Evolutionary conservation across 106 monocot genomes (phyloP), one percentile per base, ranked within the genome.

Genomic region (Hemerocallis citrina): DNA sequence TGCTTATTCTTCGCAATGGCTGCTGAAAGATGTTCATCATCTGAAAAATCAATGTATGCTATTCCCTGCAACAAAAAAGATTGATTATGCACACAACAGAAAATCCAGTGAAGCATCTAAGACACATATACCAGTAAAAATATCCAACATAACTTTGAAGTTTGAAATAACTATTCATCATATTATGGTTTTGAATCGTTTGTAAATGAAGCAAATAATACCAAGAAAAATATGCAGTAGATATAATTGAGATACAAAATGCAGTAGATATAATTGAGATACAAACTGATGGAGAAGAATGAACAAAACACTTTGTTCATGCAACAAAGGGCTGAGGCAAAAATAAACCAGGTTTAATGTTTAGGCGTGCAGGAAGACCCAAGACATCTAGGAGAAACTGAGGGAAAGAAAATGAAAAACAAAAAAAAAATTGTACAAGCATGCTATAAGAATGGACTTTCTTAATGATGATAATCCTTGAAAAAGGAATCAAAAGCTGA

Each of bases 1-100:
- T 79, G 70, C 65, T 63, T 96, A 72, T 85, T 96, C 74, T 81
- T 96, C 27, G 65, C 55, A 65, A 91, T 67, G 14, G 87, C 96
- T 55, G 76, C 50, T 43, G 72, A 46, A 56, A 96, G 81, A 72
- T 88, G 96, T 38, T 87, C 72, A 59, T 91, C 79, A 63, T 85
- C 84, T 32, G 73, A 65, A 73, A 96, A 96, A 61, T 96, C 96
- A 10, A 96, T 84, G 67, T 96, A 96, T 21, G 96, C 96, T 31
- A 88, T 75, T 5, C 96, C 96, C 96, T 96, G 62, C 34, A 64
- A 22, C 24, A 67, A 52, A 64, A 37, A 30, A 43, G 54, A 17
- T 21, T 32, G 4, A 32, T 10, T 9, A 58, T 12, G 52, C 3
- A 28, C 41, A 13, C n/a, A n/a, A n/a, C n/a, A n/a, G n/a, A n/a